phyloP scores from a whole-genome alignment of 2,329 filamentous ascomycete genomes.

The Fusarium burgessii region DNA sequence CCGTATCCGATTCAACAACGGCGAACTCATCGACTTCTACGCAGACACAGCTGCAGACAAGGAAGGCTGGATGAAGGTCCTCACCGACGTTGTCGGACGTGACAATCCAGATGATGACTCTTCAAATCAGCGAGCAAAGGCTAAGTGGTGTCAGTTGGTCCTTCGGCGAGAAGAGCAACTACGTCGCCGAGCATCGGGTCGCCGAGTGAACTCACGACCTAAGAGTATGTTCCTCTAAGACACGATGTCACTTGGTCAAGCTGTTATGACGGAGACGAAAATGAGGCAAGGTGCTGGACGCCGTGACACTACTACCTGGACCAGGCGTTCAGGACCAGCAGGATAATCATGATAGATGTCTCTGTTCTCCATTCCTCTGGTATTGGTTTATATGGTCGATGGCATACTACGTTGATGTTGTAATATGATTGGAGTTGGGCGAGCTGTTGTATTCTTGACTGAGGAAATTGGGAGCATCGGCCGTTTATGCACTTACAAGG shows the following conservation, averaged over 20 bases:
- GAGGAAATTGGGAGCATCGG: slow-evolving; percentile 41
- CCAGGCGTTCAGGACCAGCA: slow-evolving; percentile 45
- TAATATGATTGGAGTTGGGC: slow-evolving; percentile 47
- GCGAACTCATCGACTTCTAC: slow-evolving; percentile 98
- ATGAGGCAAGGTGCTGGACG: slow-evolving; percentile 43
- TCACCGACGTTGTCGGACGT: slow-evolving; percentile 77
- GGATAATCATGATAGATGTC: slow-evolving; percentile 41
- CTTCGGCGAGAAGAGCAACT: slow-evolving; percentile 72
- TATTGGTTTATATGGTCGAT: slow-evolving; percentile 36
- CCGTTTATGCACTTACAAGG: slow-evolving; percentile 48
- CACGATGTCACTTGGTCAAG: slow-evolving; percentile 11
- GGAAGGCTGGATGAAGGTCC: slow-evolving; percentile 92
- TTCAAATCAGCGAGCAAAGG: slow-evolving; percentile 57
- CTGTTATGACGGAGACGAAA: slow-evolving; percentile 24
- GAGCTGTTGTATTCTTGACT: slow-evolving; percentile 36
- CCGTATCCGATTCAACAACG: slow-evolving; percentile 97
- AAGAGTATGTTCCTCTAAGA: slow-evolving; percentile 68
- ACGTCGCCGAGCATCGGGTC: slow-evolving; percentile 65
- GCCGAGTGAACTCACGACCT: slow-evolving; percentile 66
- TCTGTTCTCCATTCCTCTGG: slow-evolving; percentile 39
- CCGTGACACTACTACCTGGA: slow-evolving; percentile 43
- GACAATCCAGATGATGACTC: slow-evolving; percentile 62
- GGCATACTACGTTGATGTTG: slow-evolving; percentile 39
- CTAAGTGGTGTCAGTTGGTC: slow-evolving; percentile 76
- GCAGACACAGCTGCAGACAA: slow-evolving; percentile 90